A percentile compares a stretch with the other conserved stretches of the same genome.
phyloP scores from a whole-genome alignment of 306 rosid species.

The Casuarina equisetifolia region DNA sequence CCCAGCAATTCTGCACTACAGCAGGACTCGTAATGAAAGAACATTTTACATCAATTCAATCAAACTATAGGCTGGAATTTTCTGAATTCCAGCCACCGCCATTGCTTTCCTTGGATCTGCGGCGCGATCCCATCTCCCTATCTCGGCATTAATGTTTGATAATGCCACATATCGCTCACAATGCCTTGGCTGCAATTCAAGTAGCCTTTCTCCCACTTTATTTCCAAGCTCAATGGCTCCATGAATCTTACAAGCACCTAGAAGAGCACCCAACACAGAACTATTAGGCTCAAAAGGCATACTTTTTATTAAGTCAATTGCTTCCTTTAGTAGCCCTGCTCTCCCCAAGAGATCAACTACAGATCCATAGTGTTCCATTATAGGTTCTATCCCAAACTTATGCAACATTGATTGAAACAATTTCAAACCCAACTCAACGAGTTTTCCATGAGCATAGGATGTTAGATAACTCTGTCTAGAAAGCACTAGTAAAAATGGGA shows the following conservation, averaged over 20 bases:
- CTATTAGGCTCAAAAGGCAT: conserved; percentile 75
- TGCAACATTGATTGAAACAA: conserved; percentile 50
- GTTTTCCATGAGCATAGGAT: conserved; percentile 68
- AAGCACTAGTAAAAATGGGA: too few relatives aligned
- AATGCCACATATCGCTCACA: conserved; percentile 54
- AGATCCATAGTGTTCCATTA: conserved; percentile 71
- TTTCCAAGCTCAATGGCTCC: conserved; percentile 68
- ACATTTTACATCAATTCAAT: conserved; percentile 33
- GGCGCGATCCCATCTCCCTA: too few relatives aligned
- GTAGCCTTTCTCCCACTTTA: conserved; percentile 51
- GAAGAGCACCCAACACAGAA: conserved; percentile 65
- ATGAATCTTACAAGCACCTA: conserved; percentile 78
- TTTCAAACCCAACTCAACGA: conserved; percentile 52
- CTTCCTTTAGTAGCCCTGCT: conserved; percentile 72
- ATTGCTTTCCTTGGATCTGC: conserved; percentile 55
- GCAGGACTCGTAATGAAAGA: background rate
- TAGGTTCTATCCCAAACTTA: conserved; percentile 45
- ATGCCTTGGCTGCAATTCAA: conserved; percentile 48
- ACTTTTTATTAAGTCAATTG: conserved; percentile 44
- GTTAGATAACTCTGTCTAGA: too few relatives aligned
- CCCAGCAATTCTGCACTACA: background rate
- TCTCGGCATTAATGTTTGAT: too few relatives aligned
- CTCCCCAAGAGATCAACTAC: conserved; percentile 75
- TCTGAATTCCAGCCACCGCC: conserved; percentile 55
- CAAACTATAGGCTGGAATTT: conserved; percentile 65